Evolutionary conservation across 1,139 yeast genomes (phyloP), one percentile per base, ranked within the genome.

Genomic region (Scheffersomyces illinoinensis): DNA sequence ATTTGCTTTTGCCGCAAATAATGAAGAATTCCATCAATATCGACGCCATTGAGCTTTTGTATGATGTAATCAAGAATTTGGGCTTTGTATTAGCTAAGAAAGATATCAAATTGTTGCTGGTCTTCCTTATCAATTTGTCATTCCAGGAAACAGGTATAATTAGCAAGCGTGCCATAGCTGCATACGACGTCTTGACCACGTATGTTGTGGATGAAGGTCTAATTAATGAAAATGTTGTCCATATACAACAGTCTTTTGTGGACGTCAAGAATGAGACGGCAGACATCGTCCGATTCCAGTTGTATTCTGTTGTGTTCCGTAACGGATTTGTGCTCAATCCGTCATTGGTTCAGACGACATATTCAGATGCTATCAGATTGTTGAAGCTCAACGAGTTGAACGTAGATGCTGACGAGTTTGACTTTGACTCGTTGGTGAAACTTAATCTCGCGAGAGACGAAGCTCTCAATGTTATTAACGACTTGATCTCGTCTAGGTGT

Each of bases 31-130:
- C 70, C 5, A 65, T 73, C 10, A 77, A 85, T 0, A 79, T 88
- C 53, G 95, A 90, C 64, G 77, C 83, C 49, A 81, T 89, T 64
- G 96, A 90, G 67, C 81, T 89, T 6, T 72, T 89, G 55, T 79
- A 83, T 39, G 93, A 89, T 64, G 68, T 89, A 51, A 74, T 88
- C 54, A 81, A 81, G 59, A 78, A 82, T 58, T 76, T 87, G 60
- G 92, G 93, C 1, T 69, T 74, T 39, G 78, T 77, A 12, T 76
- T 91, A 53, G 67, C 77, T 0, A 63, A 69, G 1, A 67, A 72
- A 0, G 89, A 87, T 60, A 67, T 83, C 14, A 64, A 64, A 1
- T 67, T 69, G 23, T 71, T 84, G 5, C 74, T 82, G 8, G 61
- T 67, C 4, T 72, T 76, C 39, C 71, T 87, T 53, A 71, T 82